Evolutionary conservation across 768 basidiomycete species (phyloP).

Genomic region (Agrocybe chaxingu): DNA sequence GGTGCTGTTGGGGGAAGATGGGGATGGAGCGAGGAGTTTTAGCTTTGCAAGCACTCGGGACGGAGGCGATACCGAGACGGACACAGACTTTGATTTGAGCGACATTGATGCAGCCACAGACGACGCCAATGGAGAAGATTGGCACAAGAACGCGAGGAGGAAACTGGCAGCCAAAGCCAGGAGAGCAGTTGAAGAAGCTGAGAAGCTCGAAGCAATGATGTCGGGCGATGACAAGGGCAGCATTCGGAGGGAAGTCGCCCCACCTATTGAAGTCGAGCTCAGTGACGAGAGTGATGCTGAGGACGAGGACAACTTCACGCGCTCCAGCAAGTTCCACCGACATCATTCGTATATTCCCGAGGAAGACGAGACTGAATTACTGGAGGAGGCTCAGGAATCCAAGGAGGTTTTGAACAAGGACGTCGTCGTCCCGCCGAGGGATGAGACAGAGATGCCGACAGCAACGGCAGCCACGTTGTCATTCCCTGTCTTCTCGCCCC

Average conservation of each 20-base stretch:
- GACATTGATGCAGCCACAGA: slow-evolving; percentile 41
- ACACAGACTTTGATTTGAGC: slow-evolving; percentile 46
- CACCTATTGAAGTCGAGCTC: slow-evolving; percentile 25
- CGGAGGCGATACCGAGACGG: slow-evolving; percentile 60
- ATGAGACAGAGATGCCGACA: slow-evolving; percentile 29
- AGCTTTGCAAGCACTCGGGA: slow-evolving; percentile 72
- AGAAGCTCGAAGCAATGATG: slow-evolving; percentile 26
- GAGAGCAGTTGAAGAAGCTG: slow-evolving; percentile 51
- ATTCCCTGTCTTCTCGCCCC: slow-evolving; percentile 20
- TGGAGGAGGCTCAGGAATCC: slow-evolving; percentile 20
- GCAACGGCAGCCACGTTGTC: slow-evolving; percentile 53
- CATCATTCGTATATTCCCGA: slow-evolving; percentile 65
- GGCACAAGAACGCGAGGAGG: slow-evolving; percentile 62
- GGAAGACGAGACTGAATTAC: slow-evolving; percentile 62
- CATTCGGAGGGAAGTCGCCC: slow-evolving; percentile 13
- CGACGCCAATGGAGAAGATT: slow-evolving; percentile 40
- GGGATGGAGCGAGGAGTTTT: slow-evolving; percentile 65
- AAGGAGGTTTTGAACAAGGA: slow-evolving; percentile 16
- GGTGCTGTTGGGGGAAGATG: slow-evolving; percentile 46
- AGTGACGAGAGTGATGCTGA: slow-evolving; percentile 24
- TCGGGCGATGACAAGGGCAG: slow-evolving; percentile 6
- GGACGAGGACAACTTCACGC: slow-evolving; percentile 26
- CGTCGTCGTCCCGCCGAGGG: slow-evolving; percentile 23
- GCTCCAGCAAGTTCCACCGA: slow-evolving; percentile 33
- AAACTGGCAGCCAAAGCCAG: slow-evolving; percentile 72